These are phyloP conservation scores for Trifolium subterraneum DNA, from an alignment of 306 rosid species.

Conservation along the genomic window DNA sequence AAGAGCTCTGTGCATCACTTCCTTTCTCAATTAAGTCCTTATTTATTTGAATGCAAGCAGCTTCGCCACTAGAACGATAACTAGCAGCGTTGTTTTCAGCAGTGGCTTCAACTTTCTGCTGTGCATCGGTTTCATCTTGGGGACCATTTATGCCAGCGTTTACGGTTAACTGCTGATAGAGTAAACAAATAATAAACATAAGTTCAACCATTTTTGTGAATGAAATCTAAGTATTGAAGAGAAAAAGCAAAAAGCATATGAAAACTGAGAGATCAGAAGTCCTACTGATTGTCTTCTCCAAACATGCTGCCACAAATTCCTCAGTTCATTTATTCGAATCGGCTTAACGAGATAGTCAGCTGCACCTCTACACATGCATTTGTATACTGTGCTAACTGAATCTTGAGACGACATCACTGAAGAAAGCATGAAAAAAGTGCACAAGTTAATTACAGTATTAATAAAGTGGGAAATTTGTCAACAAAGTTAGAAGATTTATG, in stretches of 20 bases:
- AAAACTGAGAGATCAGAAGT: constrained; percentile 8
- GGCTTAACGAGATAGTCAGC: constrained; percentile 98
- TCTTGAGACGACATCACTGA: constrained; percentile 96
- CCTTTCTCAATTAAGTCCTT: constrained; percentile 75
- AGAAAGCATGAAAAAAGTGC: constrained; percentile 27
- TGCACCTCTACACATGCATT: constrained; percentile 94
- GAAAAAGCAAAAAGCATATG: neutral
- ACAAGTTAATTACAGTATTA: constrained; percentile 18
- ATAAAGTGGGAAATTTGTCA: constrained; percentile 3
- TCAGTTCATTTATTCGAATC: constrained; percentile 83
- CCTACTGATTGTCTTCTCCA: constrained; percentile 97
- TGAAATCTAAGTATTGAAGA: neutral
- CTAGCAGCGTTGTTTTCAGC: constrained; percentile 79
- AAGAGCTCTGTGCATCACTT: constrained; percentile 96
- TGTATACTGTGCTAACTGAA: constrained; percentile 83
- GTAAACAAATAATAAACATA: constrained; percentile 32
- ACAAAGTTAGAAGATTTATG: constrained; percentile 29
- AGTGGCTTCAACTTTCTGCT: constrained; percentile 69
- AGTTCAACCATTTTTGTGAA: constrained; percentile 15
- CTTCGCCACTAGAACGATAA: constrained; percentile 68
- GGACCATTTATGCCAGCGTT: constrained; percentile 47
- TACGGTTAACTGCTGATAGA: constrained; percentile 70
- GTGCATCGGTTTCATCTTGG: constrained; percentile 68
- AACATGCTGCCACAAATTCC: constrained; percentile 98
- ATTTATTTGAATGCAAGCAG: constrained; percentile 60